Conservation (phyloP, 2,329 filamentous ascomycete genomes). For the Colletotrichum abscissum region DNA sequence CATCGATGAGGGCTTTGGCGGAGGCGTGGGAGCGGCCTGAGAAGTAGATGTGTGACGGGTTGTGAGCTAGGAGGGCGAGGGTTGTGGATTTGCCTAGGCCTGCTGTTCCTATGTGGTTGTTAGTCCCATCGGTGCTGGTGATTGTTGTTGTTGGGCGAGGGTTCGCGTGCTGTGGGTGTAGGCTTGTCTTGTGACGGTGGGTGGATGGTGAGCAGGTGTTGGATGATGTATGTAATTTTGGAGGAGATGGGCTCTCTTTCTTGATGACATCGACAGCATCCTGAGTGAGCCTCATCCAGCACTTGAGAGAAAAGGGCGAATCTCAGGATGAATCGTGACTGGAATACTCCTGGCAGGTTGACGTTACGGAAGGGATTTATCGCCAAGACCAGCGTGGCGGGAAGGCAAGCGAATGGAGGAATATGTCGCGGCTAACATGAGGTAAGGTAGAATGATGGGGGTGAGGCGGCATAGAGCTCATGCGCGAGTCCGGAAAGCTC, state of each 20-base stretch:
- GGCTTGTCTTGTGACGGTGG: neutral
- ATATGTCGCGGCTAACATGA: neutral
- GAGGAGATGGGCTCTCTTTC: neutral
- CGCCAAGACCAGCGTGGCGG: neutral
- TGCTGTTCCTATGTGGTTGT: constrained; percentile 21
- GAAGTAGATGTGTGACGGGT: constrained; percentile 65
- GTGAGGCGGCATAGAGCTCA: neutral
- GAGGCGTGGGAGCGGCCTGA: constrained; percentile 59
- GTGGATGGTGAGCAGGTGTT: neutral
- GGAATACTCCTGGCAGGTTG: too few relatives aligned
- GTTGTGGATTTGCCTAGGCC: constrained; percentile 30
- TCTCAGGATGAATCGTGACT: neutral
- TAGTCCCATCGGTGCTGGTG: neutral
- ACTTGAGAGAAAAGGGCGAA: neutral
- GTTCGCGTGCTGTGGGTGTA: neutral
- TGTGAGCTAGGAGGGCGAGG: constrained; percentile 45
- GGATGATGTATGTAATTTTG: neutral
- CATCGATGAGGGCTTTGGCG: constrained; percentile 53
- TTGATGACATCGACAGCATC: neutral
- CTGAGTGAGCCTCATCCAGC: neutral
- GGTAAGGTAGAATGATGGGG: neutral
- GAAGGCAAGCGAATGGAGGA: neutral
- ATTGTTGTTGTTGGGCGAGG: too few relatives aligned
- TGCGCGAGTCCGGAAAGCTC: neutral
- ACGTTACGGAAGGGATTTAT: too few relatives aligned